Conservation (phyloP, 2,329 filamentous ascomycete species). For the Talaromyces albobiverticillius region DNA sequence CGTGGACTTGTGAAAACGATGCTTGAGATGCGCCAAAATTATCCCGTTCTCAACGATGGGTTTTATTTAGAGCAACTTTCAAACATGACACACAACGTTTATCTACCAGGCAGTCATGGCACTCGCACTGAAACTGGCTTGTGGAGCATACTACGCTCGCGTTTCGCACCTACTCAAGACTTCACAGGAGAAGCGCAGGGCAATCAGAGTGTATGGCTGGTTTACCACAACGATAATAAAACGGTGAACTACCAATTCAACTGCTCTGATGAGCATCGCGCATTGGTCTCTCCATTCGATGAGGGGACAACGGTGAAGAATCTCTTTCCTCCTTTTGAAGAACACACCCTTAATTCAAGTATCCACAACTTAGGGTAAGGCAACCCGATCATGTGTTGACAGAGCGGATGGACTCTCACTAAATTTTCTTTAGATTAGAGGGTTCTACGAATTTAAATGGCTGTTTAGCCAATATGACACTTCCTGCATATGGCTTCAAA, state of each 20-base stretch:
- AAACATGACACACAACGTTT: conserved; percentile 48
- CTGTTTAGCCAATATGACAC: conserved; percentile 48
- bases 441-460: conserved; percentile 47
- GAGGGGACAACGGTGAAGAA: conserved; percentile 53
- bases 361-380: conserved; percentile 35
- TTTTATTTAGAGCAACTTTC: conserved; percentile 51
- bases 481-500: conserved; percentile 54
- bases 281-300: conserved; percentile 54
- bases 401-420: background rate
- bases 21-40: conserved; percentile 53
- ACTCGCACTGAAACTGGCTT: conserved; percentile 53
- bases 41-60: conserved; percentile 56
- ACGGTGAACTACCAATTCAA: conserved; percentile 52
- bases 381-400: background rate
- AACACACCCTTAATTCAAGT: conserved; percentile 46
- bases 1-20: conserved; percentile 56
- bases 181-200: conserved; percentile 31
- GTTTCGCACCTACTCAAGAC: conserved; percentile 47
- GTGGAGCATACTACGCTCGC: conserved; percentile 53
- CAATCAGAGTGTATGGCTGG: conserved; percentile 38
- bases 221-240: conserved; percentile 37
- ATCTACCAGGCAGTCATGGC: conserved; percentile 47
- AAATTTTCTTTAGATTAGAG: conserved; percentile 29
- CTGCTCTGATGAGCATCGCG: conserved; percentile 42
- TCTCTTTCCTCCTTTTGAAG: conserved; percentile 57